These are phyloP conservation scores for Gracilaria gracilis DNA, from an alignment of 23 red algal genomes.

Conservation along the genomic window DNA sequence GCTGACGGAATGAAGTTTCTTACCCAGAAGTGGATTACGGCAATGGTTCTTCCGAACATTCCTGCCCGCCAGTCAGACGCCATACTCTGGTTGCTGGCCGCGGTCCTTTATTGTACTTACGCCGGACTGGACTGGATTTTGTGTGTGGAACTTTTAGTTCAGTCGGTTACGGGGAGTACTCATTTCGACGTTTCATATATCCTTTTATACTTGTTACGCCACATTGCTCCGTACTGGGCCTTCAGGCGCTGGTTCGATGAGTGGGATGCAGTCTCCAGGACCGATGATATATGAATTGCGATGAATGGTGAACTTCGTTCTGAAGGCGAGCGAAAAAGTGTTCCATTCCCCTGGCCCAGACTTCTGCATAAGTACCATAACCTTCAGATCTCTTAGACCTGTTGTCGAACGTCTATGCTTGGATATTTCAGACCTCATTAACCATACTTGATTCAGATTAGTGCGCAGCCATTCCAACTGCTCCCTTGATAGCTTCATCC, in stretches of 20 bases:
- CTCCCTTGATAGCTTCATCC: conserved; percentile 98
- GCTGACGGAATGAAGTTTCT: conserved; percentile 53
- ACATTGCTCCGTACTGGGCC: conserved; percentile 35
- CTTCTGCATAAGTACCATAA: not conserved
- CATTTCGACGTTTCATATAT: not conserved
- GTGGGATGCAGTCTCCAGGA: conserved; percentile 17
- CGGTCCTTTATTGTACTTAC: conserved; percentile 16
- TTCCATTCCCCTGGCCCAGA: not conserved
- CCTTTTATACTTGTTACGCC: conserved; percentile 1
- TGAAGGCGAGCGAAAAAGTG: not conserved
- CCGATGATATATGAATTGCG: not conserved
- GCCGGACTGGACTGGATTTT: conserved; percentile 15
- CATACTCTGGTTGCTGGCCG: not conserved
- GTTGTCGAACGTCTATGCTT: not conserved
- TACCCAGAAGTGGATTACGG: conserved; percentile 33
- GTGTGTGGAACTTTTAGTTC: conserved; percentile 11
- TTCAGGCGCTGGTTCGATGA: conserved; percentile 41
- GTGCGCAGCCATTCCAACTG: conserved; percentile 93
- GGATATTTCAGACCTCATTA: not conserved
- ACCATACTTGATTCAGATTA: conserved; percentile 13
- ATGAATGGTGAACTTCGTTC: not conserved
- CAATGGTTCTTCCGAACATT: conserved; percentile 26
- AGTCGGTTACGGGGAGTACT: conserved; percentile 1
- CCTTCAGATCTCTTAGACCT: not conserved
- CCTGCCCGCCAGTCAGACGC: not conserved